Percentiles rank a stretch among this genome's conserved stretches.
Conservation (phyloP, 2,329 filamentous ascomycete species). For the Aaosphaeria pasadenensis region DNA sequence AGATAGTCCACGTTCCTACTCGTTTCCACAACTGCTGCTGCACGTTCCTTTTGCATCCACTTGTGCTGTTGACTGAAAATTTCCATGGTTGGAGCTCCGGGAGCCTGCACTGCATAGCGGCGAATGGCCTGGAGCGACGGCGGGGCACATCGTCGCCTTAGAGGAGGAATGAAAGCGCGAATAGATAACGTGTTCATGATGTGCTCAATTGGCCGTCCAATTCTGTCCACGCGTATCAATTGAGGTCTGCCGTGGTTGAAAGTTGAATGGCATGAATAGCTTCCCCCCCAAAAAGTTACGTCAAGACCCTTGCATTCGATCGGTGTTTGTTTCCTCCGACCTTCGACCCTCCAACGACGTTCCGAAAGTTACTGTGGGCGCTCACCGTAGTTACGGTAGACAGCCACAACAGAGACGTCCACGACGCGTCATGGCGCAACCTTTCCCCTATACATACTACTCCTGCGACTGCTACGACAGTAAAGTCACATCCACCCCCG, state of each 20-base stretch:
- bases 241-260: background rate
- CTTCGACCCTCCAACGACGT: conserved; percentile 1
- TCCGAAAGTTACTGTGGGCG: conserved; percentile 4
- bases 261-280: background rate
- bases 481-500: conserved; percentile 26
- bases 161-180: conserved; percentile 34
- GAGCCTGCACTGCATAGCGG: conserved; percentile 73
- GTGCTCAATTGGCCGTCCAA: background rate
- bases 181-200: conserved; percentile 32
- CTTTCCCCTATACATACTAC: conserved; percentile 64
- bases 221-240: background rate
- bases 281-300: conserved; percentile 4
- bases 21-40: conserved; percentile 65
- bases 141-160: conserved; percentile 18
- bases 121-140: conserved; percentile 33
- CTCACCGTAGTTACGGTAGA: background rate
- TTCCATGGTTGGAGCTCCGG: conserved; percentile 75
- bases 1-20: conserved; percentile 87
- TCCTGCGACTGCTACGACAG: conserved; percentile 61
- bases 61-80: conserved; percentile 90
- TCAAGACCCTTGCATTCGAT: conserved; percentile 8
- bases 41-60: conserved; percentile 87
- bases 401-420: background rate
- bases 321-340: conserved; percentile 14
- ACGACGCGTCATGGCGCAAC: conserved; percentile 45